Evolutionary conservation across 345 rosid genomes (phyloP).

Genomic region (Barbarea vulgaris): DNA sequence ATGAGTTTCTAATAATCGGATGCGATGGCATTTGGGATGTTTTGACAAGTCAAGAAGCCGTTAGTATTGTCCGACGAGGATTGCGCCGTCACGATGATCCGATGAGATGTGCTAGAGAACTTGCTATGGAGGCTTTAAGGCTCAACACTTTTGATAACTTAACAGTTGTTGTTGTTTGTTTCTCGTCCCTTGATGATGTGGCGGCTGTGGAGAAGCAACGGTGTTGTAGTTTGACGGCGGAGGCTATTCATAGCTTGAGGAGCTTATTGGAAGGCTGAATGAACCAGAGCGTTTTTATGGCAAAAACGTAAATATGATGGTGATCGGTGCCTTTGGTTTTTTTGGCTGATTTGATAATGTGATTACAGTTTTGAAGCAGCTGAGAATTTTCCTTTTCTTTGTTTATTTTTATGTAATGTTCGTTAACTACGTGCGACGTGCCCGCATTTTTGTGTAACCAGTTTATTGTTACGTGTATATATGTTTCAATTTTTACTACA

Average conservation of each 20-base stretch:
- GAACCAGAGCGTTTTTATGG: neutral
- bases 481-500: neutral
- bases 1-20: slow-evolving; percentile 81
- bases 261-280: slow-evolving; percentile 56
- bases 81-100: slow-evolving; percentile 79
- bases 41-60: slow-evolving; percentile 72
- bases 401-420: neutral
- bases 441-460: slow-evolving; percentile 9
- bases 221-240: slow-evolving; percentile 72
- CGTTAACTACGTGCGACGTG: neutral
- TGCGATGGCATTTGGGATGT: slow-evolving; percentile 96
- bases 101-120: slow-evolving; percentile 75
- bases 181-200: slow-evolving; percentile 49
- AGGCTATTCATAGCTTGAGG: slow-evolving; percentile 69
- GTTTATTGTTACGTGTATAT: neutral
- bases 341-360: neutral
- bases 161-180: slow-evolving; percentile 71
- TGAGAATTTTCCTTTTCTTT: neutral
- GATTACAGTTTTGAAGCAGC: neutral
- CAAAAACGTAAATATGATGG: neutral
- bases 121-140: slow-evolving; percentile 74
- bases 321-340: neutral
- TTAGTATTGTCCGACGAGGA: slow-evolving; percentile 64
- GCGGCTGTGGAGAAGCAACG: slow-evolving; percentile 39
- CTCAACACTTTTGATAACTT: slow-evolving; percentile 72